A percentile compares a stretch with the other conserved stretches of the same genome.
phyloP scores from a whole-genome alignment of 441 rosid genomes.

The Breynia disticha region DNA sequence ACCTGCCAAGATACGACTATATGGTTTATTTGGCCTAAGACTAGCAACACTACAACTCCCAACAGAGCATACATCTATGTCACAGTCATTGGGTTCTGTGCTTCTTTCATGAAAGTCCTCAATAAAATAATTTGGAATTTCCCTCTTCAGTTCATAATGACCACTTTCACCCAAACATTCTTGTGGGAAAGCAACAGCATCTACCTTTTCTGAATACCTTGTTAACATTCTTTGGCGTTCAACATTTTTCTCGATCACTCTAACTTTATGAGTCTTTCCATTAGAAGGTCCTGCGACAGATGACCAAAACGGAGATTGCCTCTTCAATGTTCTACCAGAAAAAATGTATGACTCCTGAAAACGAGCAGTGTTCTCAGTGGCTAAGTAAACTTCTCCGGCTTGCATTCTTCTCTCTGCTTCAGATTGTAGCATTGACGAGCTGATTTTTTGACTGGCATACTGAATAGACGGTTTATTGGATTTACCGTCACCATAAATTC shows the following conservation, averaged over 20 bases:
- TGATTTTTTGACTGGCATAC: constrained; percentile 17
- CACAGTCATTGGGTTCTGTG: constrained; percentile 32
- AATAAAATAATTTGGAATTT: constrained; percentile 18
- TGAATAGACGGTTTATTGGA: constrained; percentile 19
- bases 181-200: constrained; percentile 40
- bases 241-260: constrained; percentile 22
- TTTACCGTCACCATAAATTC: constrained; percentile 19
- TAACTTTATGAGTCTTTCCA: constrained; percentile 28
- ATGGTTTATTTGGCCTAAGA: constrained; percentile 26
- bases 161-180: constrained; percentile 32
- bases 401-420: constrained; percentile 11
- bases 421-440: constrained; percentile 8
- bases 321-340: constrained; percentile 34
- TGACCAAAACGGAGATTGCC: constrained; percentile 25
- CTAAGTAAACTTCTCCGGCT: constrained; percentile 10
- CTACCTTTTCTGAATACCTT: constrained; percentile 33
- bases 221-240: constrained; percentile 12
- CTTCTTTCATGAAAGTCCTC: constrained; percentile 25
- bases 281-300: constrained; percentile 31
- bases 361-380: constrained; percentile 17
- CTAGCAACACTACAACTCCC: constrained; percentile 63
- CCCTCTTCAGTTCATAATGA: constrained; percentile 26
- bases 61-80: constrained; percentile 42
- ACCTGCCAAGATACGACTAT: constrained; percentile 23
- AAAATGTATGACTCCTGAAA: constrained; percentile 26